Percentiles rank a stretch among this genome's conserved stretches.
These are phyloP conservation scores for Mycena albidolilacea DNA, from an alignment of 768 basidiomycete genomes.

Conservation along the genomic window DNA sequence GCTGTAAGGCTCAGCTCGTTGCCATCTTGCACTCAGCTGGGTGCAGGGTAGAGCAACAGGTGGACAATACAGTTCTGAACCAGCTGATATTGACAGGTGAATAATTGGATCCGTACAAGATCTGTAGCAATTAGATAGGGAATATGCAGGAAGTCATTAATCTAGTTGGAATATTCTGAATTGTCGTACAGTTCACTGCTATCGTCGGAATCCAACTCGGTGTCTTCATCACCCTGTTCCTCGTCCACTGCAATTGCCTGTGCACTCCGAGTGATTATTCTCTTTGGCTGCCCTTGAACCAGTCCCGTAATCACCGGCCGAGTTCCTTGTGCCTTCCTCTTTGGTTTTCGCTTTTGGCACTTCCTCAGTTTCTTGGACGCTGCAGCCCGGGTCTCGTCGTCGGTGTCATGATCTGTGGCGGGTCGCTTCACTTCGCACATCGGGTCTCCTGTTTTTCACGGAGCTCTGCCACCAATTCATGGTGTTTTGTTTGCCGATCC, in stretches of 20 bases:
- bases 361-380: background rate
- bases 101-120: too few species aligned
- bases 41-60: background rate
- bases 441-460: background rate
- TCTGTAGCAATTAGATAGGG: background rate
- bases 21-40: background rate
- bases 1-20: background rate
- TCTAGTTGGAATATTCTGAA: background rate
- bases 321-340: too few species aligned
- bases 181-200: background rate
- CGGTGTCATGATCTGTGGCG: background rate
- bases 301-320: background rate
- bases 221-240: background rate
- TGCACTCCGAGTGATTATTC: background rate
- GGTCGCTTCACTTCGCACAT: background rate
- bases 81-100: background rate
- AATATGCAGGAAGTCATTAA: background rate
- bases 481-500: conserved; percentile 4
- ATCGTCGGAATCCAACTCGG: background rate
- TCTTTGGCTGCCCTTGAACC: background rate
- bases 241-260: background rate
- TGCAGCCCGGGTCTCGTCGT: background rate
- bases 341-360: background rate
- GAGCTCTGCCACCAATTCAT: conserved; percentile 5
- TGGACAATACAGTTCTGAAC: background rate